Percentiles rank a stretch among this genome's conserved stretches.
These are phyloP conservation scores for Zymoseptoria crescenta DNA, from an alignment of 2,329 filamentous ascomycete species.

Conservation along the genomic window DNA sequence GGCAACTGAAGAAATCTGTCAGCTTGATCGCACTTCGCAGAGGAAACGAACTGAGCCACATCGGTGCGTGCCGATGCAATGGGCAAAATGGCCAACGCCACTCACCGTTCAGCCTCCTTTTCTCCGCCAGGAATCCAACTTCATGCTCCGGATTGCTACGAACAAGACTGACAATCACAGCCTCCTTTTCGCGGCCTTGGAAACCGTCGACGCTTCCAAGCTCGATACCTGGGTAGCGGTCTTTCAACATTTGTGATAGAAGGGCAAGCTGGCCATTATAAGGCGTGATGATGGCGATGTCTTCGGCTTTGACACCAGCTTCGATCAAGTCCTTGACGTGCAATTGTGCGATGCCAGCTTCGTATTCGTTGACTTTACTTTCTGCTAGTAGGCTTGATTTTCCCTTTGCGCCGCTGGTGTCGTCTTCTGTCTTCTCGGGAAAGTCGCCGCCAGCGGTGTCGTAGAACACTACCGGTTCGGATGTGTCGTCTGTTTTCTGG, in stretches of 20 bases:
- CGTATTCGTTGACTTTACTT: conserved; percentile 88
- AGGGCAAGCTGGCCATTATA: conserved; percentile 90
- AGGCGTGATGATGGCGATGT: conserved; percentile 89
- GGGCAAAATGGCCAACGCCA: conserved; percentile 11
- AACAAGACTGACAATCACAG: conserved; percentile 86
- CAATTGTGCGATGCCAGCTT: conserved; percentile 69
- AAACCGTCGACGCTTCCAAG: conserved; percentile 97
- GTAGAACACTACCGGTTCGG: conserved; percentile 81
- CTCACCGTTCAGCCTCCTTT: conserved; percentile 83
- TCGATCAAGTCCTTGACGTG: conserved; percentile 71
- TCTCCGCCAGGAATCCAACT: conserved; percentile 89
- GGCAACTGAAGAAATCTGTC: conserved; percentile 54
- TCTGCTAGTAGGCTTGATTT: conserved; percentile 54
- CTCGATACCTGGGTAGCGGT: conserved; percentile 75
- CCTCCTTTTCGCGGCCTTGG: conserved; percentile 94
- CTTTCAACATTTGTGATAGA: conserved; percentile 67
- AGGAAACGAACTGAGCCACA: neutral
- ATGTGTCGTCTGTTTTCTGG: conserved; percentile 74
- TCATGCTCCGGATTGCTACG: conserved; percentile 80
- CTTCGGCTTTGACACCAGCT: conserved; percentile 69
- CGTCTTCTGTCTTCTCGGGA: conserved; percentile 66
- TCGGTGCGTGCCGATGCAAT: neutral
- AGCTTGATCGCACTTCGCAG: neutral
- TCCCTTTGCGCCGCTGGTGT: conserved; percentile 47
- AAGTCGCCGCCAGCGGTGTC: conserved; percentile 89